These are phyloP conservation scores for Boletales sp. DNA, from an alignment of 768 basidiomycete genomes.

Conservation along the genomic window DNA sequence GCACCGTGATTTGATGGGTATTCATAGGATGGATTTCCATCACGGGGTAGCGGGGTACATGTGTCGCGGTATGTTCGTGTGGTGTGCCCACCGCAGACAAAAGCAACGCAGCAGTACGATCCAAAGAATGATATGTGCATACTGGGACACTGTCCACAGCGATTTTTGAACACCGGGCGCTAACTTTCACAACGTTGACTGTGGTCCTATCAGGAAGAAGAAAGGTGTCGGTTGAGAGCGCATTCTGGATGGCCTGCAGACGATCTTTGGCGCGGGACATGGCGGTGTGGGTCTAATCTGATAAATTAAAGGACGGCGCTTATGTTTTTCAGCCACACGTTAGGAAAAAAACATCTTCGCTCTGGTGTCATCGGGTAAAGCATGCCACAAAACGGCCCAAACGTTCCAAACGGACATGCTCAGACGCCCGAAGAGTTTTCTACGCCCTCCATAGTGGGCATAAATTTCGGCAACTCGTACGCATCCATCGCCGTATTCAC, in stretches of 20 bases:
- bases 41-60: conserved; percentile 20
- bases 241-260: conserved; percentile 13
- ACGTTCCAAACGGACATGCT: conserved; percentile 50
- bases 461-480: conserved; percentile 95
- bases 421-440: conserved; percentile 36
- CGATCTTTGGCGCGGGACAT: conserved; percentile 8
- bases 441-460: conserved; percentile 72
- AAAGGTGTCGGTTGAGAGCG: conserved; percentile 1
- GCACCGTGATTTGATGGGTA: conserved; percentile 17
- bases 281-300: conserved; percentile 7
- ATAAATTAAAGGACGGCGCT: conserved; percentile 1
- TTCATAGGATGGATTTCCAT: conserved; percentile 8
- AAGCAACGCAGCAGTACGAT: conserved; percentile 7
- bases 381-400: conserved; percentile 39
- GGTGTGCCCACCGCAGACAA: conserved; percentile 20
- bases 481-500: conserved; percentile 94
- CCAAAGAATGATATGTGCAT: conserved; percentile 12
- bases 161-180: background rate
- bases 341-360: background rate
- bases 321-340: conserved; percentile 8
- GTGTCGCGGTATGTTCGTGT: conserved; percentile 14
- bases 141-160: conserved; percentile 5
- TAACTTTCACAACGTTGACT: background rate
- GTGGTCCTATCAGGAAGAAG: conserved; percentile 16
- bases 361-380: background rate